Evolutionary conservation across 1,284 basidiomycete genomes (phyloP).

Genomic region (Ustilago esculenta): DNA sequence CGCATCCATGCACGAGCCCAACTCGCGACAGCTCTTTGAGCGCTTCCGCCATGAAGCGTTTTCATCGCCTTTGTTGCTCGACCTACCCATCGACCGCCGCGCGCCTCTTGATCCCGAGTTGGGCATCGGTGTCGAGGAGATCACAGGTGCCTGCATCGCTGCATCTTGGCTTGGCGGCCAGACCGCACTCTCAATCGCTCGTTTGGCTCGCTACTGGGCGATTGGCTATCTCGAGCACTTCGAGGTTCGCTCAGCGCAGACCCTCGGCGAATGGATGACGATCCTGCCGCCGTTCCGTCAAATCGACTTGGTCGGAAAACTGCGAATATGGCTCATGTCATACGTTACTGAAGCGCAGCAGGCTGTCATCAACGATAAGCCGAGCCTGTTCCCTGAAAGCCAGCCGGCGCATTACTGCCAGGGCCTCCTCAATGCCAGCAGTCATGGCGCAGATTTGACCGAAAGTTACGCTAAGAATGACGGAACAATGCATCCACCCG

Average conservation of each 20-base stretch:
- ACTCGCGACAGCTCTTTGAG: slow-evolving; percentile 34
- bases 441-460: slow-evolving; percentile 27
- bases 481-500: not conserved
- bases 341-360: slow-evolving; percentile 60
- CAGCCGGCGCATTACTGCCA: slow-evolving; percentile 52
- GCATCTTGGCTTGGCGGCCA: slow-evolving; percentile 55
- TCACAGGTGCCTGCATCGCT: slow-evolving; percentile 59
- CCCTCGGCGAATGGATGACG: slow-evolving; percentile 54
- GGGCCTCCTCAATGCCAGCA: slow-evolving; percentile 45
- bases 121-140: slow-evolving; percentile 63
- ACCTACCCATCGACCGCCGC: slow-evolving; percentile 38
- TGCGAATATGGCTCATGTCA: slow-evolving; percentile 60
- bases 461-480: slow-evolving; percentile 3
- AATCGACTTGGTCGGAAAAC: slow-evolving; percentile 54
- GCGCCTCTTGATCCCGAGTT: slow-evolving; percentile 57
- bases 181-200: slow-evolving; percentile 37
- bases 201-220: slow-evolving; percentile 54
- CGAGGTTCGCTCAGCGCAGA: slow-evolving; percentile 52
- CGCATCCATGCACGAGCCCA: slow-evolving; percentile 55
- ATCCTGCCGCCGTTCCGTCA: slow-evolving; percentile 59
- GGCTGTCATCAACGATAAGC: slow-evolving; percentile 52
- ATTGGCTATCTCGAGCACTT: slow-evolving; percentile 57
- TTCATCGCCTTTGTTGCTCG: slow-evolving; percentile 39
- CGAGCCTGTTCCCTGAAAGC: slow-evolving; percentile 41
- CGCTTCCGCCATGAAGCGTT: slow-evolving; percentile 49